Evolutionary conservation across 2,329 filamentous ascomycete genomes (phyloP), one percentile per base, ranked within the genome.

Genomic region (Sporothrix sp.): DNA sequence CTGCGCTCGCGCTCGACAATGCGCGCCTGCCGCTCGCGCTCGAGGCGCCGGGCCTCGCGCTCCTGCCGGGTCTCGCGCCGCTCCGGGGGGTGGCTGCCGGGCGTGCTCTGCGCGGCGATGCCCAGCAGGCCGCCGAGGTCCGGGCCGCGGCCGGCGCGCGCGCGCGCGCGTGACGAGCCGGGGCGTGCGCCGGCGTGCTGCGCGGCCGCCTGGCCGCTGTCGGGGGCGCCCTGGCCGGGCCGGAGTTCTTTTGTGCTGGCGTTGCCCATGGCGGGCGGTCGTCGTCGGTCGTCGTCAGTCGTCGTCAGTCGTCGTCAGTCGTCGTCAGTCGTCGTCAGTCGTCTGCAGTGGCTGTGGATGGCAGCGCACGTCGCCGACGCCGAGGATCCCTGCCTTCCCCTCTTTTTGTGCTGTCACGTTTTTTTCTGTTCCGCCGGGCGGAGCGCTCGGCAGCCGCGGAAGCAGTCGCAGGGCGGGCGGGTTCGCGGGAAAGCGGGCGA

Each of bases 1-100:
- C 93, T 98, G 57, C 85, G 78, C 66, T 95, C 90, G 43, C 93
- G 80, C 65, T 98, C 93, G 65, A 88, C 88, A 38, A 84, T 68
- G 52, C 93, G 76, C 33, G 79, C 75, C 14, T 77, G 71, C 40
- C 87, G 81, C 65, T 97, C 91, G 61, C 82, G 85, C 65, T 96
- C 91, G 50, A 88, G 70, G 56, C 84, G 85, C 56, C 91, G 78
- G 18, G 88, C 88, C 65, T 98, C 93, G 37, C 88, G 79, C 68
- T 97, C 93, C 59, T 91, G 87, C 63, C 84, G 90, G 7, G 89
- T 96, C 69, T 97, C 91, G 52, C 87, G 79, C 52, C 88, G 83
- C 56, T 79, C 75, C 0, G 74, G 73, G 5, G 62, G 50, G 62
- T 58, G 67, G 57, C 56, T 63, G 56, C 58, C 69, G 59, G 61